phyloP scores from a whole-genome alignment of 1,284 basidiomycete species.

The Papiliotrema flavescens region DNA sequence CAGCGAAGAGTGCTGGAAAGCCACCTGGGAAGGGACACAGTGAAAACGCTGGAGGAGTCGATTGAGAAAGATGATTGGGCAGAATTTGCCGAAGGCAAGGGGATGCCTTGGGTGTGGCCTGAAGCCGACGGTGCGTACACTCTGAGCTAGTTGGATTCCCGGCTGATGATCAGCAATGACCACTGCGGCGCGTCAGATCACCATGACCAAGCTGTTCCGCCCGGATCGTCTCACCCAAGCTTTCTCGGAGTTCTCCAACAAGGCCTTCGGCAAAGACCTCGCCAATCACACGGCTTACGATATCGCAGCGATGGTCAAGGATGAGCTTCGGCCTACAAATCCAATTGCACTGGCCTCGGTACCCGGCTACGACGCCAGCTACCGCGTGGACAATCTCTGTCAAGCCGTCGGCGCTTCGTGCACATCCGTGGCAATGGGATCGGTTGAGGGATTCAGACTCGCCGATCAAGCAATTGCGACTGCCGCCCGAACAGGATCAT shows the following conservation, averaged over 20 bases:
- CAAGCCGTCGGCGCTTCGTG: conserved; percentile 70
- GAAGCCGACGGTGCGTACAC: conserved; percentile 23
- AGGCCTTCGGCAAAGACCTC: conserved; percentile 40
- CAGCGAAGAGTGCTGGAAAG: conserved; percentile 32
- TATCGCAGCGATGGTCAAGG: conserved; percentile 67
- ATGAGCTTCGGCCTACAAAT: conserved; percentile 73
- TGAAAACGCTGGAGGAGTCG: conserved; percentile 71
- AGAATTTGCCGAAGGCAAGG: conserved; percentile 68
- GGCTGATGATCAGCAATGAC: conserved; percentile 21
- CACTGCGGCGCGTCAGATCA: conserved; percentile 30
- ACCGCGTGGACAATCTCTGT: conserved; percentile 84
- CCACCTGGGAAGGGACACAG: conserved; percentile 23
- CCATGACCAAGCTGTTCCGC: conserved; percentile 41
- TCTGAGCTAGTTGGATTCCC: background rate
- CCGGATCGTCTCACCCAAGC: conserved; percentile 40
- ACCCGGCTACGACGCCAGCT: conserved; percentile 94
- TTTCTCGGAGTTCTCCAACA: conserved; percentile 31
- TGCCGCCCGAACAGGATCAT: conserved; percentile 83
- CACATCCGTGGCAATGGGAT: conserved; percentile 93
- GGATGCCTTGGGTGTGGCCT: conserved; percentile 72
- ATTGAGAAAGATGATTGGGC: conserved; percentile 71
- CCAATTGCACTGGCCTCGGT: conserved; percentile 89
- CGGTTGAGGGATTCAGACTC: conserved; percentile 88
- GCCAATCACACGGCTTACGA: conserved; percentile 50
- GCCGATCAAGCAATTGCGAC: conserved; percentile 91